phyloP scores from a whole-genome alignment of 495 filamentous ascomycete species.

The Terfezia boudieri region DNA sequence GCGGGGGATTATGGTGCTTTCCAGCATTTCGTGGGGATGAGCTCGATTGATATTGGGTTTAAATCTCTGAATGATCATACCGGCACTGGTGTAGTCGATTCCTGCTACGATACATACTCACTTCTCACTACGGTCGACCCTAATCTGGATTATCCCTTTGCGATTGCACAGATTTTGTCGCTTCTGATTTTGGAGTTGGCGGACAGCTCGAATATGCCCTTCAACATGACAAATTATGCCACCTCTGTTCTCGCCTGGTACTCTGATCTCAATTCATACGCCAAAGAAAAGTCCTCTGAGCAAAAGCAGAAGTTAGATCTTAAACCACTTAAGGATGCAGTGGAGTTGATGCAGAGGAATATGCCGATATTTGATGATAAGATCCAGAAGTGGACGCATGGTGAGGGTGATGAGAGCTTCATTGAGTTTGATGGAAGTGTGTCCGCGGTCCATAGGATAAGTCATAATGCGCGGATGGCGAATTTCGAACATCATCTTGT shows the following conservation, averaged over 20 bases:
- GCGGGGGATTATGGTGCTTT: conserved; percentile 85
- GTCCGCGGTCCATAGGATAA: conserved; percentile 39
- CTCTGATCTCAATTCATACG: conserved; percentile 41
- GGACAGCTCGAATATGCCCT: conserved; percentile 59
- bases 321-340: conserved; percentile 35
- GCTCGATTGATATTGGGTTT: conserved; percentile 73
- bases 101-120: conserved; percentile 77
- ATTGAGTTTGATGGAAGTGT: conserved; percentile 34
- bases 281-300: conserved; percentile 29
- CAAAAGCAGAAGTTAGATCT: conserved; percentile 31
- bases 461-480: conserved; percentile 42
- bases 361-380: conserved; percentile 47
- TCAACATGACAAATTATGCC: conserved; percentile 61
- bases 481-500: conserved; percentile 65
- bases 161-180: conserved; percentile 56
- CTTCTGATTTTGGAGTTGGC: conserved; percentile 69
- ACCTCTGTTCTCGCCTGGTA: conserved; percentile 36
- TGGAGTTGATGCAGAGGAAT: conserved; percentile 33
- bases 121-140: conserved; percentile 61
- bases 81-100: conserved; percentile 31
- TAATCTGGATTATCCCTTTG: conserved; percentile 56
- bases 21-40: conserved; percentile 80
- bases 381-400: conserved; percentile 53
- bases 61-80: conserved; percentile 44
- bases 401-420: conserved; percentile 40